A percentile compares a stretch with the other conserved stretches of the same genome.
Evolutionary conservation across 768 basidiomycete species (phyloP).

Genomic region (Boletus edulis): DNA sequence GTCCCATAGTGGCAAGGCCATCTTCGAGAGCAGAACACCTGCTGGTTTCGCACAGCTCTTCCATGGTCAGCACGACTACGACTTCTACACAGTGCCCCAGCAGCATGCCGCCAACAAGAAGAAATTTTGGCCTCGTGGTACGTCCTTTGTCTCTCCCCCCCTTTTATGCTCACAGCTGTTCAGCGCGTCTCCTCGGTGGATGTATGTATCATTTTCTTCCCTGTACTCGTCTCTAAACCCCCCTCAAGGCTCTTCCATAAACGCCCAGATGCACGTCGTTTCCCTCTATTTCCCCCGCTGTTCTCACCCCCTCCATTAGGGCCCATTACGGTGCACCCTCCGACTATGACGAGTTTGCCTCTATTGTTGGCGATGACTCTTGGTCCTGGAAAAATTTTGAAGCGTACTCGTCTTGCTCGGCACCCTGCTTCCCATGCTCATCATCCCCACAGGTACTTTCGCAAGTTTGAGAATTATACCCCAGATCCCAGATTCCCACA

Average conservation of each 20-base stretch:
- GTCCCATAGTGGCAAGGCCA: slow-evolving; percentile 40
- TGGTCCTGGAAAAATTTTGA: slow-evolving; percentile 58
- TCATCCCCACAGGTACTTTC: slow-evolving; percentile 53
- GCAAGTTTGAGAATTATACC: slow-evolving; percentile 61
- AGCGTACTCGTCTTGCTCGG: slow-evolving; percentile 32
- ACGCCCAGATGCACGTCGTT: slow-evolving; percentile 47
- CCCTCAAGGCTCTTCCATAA: slow-evolving; percentile 55
- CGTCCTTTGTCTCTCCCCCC: not conserved
- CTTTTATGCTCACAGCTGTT: not conserved
- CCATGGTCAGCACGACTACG: slow-evolving; percentile 46
- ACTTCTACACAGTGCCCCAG: slow-evolving; percentile 58
- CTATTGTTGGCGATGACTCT: slow-evolving; percentile 47
- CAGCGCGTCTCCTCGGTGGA: slow-evolving; percentile 70
- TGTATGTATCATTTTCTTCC: slow-evolving; percentile 44
- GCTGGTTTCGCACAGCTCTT: slow-evolving; percentile 43
- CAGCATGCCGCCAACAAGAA: slow-evolving; percentile 42
- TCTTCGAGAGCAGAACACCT: slow-evolving; percentile 44
- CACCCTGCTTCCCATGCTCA: not conserved
- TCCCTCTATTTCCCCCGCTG: not conserved
- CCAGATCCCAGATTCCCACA: slow-evolving; percentile 48
- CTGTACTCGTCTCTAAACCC: not conserved
- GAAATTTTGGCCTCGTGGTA: slow-evolving; percentile 68
- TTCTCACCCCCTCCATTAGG: slow-evolving; percentile 16
- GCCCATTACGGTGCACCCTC: slow-evolving; percentile 65
- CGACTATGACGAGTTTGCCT: slow-evolving; percentile 68